Evolutionary conservation across 352 stramenopile species (phyloP), one percentile per base, ranked within the genome.

Genomic region (Pythium sukuiense): DNA sequence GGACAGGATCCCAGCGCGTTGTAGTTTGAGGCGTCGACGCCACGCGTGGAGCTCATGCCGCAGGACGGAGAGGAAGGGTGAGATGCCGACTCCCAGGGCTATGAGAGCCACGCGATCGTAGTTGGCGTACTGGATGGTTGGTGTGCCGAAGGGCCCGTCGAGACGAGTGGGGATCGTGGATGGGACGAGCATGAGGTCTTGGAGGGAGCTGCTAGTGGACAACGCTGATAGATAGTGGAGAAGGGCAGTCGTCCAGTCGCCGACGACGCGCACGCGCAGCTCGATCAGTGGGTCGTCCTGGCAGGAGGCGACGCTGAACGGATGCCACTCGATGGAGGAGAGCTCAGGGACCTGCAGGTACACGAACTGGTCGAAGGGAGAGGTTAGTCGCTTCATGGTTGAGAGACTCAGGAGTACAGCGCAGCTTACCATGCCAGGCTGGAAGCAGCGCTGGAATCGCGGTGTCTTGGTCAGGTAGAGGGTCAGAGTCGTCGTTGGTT

Each of bases 281-380:
- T 71, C 62, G 6, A 87, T 16, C 7, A 72, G 61, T 8, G 76
- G 37, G 55, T 92, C 81, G 6, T 76, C 55, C 2, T 79, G 78
- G 2, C 75, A 75, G 1, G 80, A 90, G 9, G 76, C 77, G 24
- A 95, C 61, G 13, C 73, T 93, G 72, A 94, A 95, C 29, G 87
- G 84, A 74, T 94, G 87, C 87, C 85, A 96, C 69, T 94, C 76
- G 11, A 80, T 41, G 2, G 61, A 30, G 14, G 80, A 89, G 54
- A 96, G 66, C 14, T 49, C 55, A 9, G 78, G 76, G 4, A 90
- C 67, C 37, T 87, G 74, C n/a, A 94, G 29, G 53, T 89, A 91
- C 7, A 84, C 64, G 74, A 91, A 94, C 71, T 80, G 46, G 30
- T 2, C 13, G 16, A 24, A 43, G 3, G 29, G 5, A 18, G 27